Conservation (phyloP, 225 moss, liverwort and hornwort genomes). For the Physcomitrium patens region DNA sequence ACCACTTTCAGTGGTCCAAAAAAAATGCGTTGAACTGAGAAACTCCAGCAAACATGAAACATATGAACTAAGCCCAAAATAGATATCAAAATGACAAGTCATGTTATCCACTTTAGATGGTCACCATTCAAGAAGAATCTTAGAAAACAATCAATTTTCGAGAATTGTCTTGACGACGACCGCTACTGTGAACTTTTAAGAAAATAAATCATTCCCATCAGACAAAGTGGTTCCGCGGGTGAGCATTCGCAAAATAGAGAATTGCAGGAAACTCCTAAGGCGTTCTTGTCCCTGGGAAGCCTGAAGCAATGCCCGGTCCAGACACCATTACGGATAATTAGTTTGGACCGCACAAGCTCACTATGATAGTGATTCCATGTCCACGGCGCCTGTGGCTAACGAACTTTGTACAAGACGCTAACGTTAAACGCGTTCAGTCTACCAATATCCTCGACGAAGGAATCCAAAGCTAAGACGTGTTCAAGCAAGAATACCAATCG, state of each 20-base stretch:
- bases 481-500: conserved; percentile 7
- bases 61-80: conserved; percentile 6
- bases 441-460: conserved; percentile 25
- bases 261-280: conserved; percentile 61
- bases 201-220: conserved; percentile 31
- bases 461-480: conserved; percentile 28
- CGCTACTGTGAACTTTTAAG: conserved; percentile 26
- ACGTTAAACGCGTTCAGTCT: conserved; percentile 16
- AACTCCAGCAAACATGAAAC: not conserved
- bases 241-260: conserved; percentile 41
- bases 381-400: conserved; percentile 13
- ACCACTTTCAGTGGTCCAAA: no score
- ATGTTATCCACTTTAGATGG: conserved; percentile 10
- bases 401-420: conserved; percentile 15
- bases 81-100: not conserved
- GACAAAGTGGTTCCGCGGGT: conserved; percentile 42
- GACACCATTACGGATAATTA: conserved; percentile 37
- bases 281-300: conserved; percentile 58
- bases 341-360: conserved; percentile 33
- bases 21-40: conserved; percentile 7
- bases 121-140: conserved; percentile 22
- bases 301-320: conserved; percentile 59
- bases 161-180: conserved; percentile 23
- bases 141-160: not conserved
- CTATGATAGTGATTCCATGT: conserved; percentile 24